phyloP scores from a whole-genome alignment of 2,329 filamentous ascomycete genomes.

The Aspergillus fumigatus region DNA sequence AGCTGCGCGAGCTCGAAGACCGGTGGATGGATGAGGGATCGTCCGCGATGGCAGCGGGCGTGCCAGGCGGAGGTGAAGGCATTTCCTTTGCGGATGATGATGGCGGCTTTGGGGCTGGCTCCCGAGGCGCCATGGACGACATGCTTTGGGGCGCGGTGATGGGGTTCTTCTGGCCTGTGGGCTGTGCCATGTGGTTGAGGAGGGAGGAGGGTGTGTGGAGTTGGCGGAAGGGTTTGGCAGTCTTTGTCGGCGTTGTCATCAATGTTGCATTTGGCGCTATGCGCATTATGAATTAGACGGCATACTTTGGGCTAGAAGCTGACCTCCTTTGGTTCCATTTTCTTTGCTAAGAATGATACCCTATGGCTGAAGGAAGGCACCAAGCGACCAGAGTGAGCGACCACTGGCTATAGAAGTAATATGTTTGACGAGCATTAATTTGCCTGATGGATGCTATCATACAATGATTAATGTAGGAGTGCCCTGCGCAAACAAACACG shows the following conservation, averaged over 20 bases:
- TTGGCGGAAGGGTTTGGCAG: slow-evolving; percentile 77
- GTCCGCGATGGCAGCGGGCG: slow-evolving; percentile 43
- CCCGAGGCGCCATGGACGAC: slow-evolving; percentile 66
- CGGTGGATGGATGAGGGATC: slow-evolving; percentile 74
- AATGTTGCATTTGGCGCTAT: slow-evolving; percentile 73
- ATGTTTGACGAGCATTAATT: slow-evolving; percentile 8
- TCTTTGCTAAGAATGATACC: slow-evolving; percentile 14
- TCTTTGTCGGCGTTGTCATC: slow-evolving; percentile 76
- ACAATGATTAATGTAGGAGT: slow-evolving; percentile 19
- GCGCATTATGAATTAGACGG: slow-evolving; percentile 46
- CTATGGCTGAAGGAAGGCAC: neutral
- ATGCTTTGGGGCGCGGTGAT: slow-evolving; percentile 83
- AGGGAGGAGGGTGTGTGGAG: slow-evolving; percentile 85
- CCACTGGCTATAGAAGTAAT: neutral
- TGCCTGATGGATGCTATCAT: slow-evolving; percentile 22
- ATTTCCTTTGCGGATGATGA: slow-evolving; percentile 28
- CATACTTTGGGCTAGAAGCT: neutral
- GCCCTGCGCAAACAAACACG: slow-evolving; percentile 6
- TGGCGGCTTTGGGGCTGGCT: slow-evolving; percentile 39
- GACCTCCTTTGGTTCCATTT: slow-evolving; percentile 1
- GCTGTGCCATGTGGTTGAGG: slow-evolving; percentile 77
- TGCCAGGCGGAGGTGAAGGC: slow-evolving; percentile 32
- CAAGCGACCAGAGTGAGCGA: neutral
- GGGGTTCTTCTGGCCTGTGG: slow-evolving; percentile 93
- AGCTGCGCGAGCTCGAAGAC: slow-evolving; percentile 76